Evolutionary conservation across 176 grass and related monocot species (phyloP).

Genomic region (Neostapfia colusana): DNA sequence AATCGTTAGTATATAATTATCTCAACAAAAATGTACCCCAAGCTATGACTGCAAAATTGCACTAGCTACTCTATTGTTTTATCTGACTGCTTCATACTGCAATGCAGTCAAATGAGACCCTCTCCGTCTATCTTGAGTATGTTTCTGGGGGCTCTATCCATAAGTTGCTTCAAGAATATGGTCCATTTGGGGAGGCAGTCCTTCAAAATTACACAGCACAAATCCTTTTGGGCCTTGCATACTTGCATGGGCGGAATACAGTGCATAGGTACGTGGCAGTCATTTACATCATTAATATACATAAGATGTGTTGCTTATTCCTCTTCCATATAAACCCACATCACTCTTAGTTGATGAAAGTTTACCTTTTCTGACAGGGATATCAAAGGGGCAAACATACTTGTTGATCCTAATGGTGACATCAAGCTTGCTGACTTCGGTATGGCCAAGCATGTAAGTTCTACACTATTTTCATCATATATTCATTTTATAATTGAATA

Average conservation of each 20-base stretch:
- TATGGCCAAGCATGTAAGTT: constrained; percentile 97
- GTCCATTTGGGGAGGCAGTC: constrained; percentile 73
- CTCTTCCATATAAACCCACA: constrained; percentile 4
- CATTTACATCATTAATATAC: constrained; percentile 2
- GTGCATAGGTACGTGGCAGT: constrained; percentile 76
- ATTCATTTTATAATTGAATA: constrained; percentile 4
- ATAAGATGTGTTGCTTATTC: not conserved
- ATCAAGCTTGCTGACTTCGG: constrained; percentile 98
- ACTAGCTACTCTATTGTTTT: constrained; percentile 8
- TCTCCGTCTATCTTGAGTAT: constrained; percentile 93
- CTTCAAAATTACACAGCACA: constrained; percentile 80
- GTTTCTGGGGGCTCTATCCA: constrained; percentile 95
- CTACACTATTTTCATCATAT: not conserved
- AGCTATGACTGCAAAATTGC: not conserved
- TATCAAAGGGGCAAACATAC: constrained; percentile 99
- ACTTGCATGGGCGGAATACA: constrained; percentile 89
- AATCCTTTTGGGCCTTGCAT: constrained; percentile 93
- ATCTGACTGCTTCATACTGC: constrained; percentile 18
- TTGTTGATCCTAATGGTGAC: constrained; percentile 92
- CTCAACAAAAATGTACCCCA: not conserved
- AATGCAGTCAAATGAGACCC: constrained; percentile 69
- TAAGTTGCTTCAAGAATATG: constrained; percentile 92
- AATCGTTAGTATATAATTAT: constrained; percentile 9
- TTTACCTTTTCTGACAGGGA: constrained; percentile 52
- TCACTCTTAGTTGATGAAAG: constrained; percentile 15